Percentiles rank a stretch among this genome's conserved stretches.
These are phyloP conservation scores for Jamesozyma spencerorum DNA, from an alignment of 805 yeast species.

Conservation along the genomic window DNA sequence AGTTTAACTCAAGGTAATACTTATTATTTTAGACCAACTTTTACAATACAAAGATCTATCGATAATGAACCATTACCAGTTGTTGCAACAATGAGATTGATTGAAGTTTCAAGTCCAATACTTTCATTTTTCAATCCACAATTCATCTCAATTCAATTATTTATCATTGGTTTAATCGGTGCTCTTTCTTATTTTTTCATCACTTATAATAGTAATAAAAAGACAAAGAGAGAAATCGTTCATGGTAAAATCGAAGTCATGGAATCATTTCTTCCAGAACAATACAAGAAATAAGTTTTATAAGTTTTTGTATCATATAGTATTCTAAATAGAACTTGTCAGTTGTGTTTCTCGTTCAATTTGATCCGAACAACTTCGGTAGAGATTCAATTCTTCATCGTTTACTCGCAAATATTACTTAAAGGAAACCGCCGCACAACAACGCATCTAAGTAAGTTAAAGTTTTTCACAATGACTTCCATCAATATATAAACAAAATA, in stretches of 20 bases:
- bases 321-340: too few species aligned
- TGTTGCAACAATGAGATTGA: constrained; percentile 48
- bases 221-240: neutral
- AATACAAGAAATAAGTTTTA: constrained; percentile 5
- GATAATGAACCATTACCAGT: constrained; percentile 27
- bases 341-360: too few species aligned
- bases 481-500: too few species aligned
- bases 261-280: constrained; percentile 6
- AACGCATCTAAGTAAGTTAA: neutral
- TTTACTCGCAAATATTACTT: neutral
- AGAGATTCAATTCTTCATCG: neutral
- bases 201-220: neutral
- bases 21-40: constrained; percentile 51
- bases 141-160: constrained; percentile 51
- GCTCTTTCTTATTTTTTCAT: constrained; percentile 35
- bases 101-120: constrained; percentile 52
- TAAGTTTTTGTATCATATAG: neutral
- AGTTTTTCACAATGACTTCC: neutral
- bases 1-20: constrained; percentile 34
- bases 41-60: constrained; percentile 38
- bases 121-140: constrained; percentile 67
- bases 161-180: constrained; percentile 42
- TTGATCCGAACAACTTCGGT: too few species aligned
- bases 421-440: neutral
- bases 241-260: neutral